A percentile compares a stretch with the other conserved stretches of the same genome.
Evolutionary conservation across 768 basidiomycete genomes (phyloP).

Genomic region (Termitomyces titanicus): DNA sequence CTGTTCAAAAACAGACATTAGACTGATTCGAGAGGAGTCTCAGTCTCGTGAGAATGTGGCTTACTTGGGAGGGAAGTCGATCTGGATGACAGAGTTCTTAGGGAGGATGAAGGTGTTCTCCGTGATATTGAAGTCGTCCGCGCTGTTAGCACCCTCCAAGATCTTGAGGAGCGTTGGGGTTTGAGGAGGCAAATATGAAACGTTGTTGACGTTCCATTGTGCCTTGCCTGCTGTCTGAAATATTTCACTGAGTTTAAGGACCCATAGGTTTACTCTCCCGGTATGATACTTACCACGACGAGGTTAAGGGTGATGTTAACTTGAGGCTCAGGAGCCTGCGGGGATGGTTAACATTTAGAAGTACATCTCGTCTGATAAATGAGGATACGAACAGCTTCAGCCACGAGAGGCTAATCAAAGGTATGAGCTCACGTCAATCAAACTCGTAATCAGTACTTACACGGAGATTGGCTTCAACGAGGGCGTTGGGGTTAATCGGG

Average conservation of each 20-base stretch:
- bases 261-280: neutral
- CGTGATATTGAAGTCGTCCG: conserved; percentile 25
- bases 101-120: conserved; percentile 40
- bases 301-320: conserved; percentile 24
- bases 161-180: conserved; percentile 30
- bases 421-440: neutral
- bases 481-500: conserved; percentile 19
- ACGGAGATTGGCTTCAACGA: conserved; percentile 21
- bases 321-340: conserved; percentile 19
- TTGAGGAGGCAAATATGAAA: conserved; percentile 26
- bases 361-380: neutral
- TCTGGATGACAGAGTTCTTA: conserved; percentile 32
- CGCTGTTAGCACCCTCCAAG: conserved; percentile 26
- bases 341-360: neutral
- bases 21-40: too few relatives aligned
- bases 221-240: conserved; percentile 19
- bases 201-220: conserved; percentile 30
- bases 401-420: neutral
- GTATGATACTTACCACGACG: conserved; percentile 15
- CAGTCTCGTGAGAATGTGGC: too few relatives aligned
- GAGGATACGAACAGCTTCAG: neutral
- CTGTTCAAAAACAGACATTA: conserved; percentile 6
- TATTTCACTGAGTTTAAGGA: neutral
- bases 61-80: conserved; percentile 29
- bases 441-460: neutral